Evolutionary conservation across 1,139 yeast species (phyloP).

Genomic region (Hyphopichia fennica): DNA sequence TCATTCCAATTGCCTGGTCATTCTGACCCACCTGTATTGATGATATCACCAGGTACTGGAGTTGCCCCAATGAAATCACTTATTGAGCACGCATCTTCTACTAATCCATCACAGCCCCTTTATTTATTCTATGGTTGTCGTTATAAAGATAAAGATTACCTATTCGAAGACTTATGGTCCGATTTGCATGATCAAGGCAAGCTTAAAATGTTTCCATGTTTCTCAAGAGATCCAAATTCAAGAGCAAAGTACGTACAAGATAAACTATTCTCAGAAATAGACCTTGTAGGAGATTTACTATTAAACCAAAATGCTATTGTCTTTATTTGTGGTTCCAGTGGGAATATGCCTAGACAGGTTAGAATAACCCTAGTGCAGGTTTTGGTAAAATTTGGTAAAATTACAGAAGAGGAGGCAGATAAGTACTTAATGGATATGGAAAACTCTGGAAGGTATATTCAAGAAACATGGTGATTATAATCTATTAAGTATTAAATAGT

Average conservation of each 20-base stretch:
- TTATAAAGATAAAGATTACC: conserved; percentile 60
- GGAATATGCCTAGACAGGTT: conserved; percentile 92
- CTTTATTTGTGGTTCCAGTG: conserved; percentile 90
- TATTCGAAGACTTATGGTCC: conserved; percentile 61
- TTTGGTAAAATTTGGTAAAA: conserved; percentile 40
- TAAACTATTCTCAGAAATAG: conserved; percentile 50
- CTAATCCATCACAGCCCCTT: conserved; percentile 21
- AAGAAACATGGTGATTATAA: conserved; percentile 6
- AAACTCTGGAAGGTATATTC: conserved; percentile 26
- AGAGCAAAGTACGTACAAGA: conserved; percentile 71
- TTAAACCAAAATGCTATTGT: conserved; percentile 56
- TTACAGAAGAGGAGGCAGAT: conserved; percentile 49
- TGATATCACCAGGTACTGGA: conserved; percentile 92
- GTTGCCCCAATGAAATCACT: conserved; percentile 83
- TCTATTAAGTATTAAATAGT: conserved; percentile 1
- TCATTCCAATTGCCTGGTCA: conserved; percentile 21
- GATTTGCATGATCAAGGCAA: conserved; percentile 26
- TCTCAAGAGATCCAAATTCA: conserved; percentile 56
- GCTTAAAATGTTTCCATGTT: conserved; percentile 51
- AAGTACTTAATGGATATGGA: conserved; percentile 61
- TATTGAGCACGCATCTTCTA: conserved; percentile 33
- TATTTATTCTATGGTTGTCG: conserved; percentile 79
- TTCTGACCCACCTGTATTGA: conserved; percentile 52
- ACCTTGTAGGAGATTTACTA: conserved; percentile 51
- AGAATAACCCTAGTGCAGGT: conserved; percentile 71